These are phyloP conservation scores for Leccinum arenicola DNA, from an alignment of 768 basidiomycete species.

Conservation along the genomic window DNA sequence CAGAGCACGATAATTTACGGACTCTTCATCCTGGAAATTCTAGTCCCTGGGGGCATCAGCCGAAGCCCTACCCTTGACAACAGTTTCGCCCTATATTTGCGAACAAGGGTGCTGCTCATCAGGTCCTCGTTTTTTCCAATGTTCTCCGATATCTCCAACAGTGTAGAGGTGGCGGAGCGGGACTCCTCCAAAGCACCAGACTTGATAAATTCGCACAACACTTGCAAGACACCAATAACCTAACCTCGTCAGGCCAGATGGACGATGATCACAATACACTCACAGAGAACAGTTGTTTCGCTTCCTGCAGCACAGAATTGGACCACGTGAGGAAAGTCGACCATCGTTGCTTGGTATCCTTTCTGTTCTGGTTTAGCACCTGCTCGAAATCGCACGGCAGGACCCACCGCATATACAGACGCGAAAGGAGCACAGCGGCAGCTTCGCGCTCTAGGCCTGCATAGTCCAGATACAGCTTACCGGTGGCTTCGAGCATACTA, in stretches of 20 bases:
- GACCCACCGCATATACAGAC: conserved; percentile 74
- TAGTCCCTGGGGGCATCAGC: conserved; percentile 50
- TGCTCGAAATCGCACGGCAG: background rate
- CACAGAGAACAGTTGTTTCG: conserved; percentile 53
- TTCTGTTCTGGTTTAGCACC: conserved; percentile 38
- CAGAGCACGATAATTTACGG: conserved; percentile 22
- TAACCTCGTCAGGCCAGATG: conserved; percentile 28
- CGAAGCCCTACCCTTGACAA: conserved; percentile 62
- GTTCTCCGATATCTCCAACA: conserved; percentile 45
- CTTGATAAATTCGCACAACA: conserved; percentile 69
- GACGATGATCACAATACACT: conserved; percentile 10
- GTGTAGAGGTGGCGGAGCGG: conserved; percentile 37
- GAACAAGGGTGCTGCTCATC: conserved; percentile 58
- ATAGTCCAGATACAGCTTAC: conserved; percentile 53
- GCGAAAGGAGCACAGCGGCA: conserved; percentile 76
- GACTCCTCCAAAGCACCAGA: conserved; percentile 56
- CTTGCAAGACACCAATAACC: conserved; percentile 68
- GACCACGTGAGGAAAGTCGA: conserved; percentile 52
- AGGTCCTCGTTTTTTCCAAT: conserved; percentile 43
- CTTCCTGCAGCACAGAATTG: conserved; percentile 33
- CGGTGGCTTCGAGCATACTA: conserved; percentile 51
- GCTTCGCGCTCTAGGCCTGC: conserved; percentile 86
- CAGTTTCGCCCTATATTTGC: conserved; percentile 69
- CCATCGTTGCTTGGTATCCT: conserved; percentile 53
- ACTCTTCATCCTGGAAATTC: conserved; percentile 42